Evolutionary conservation across 2,329 filamentous ascomycete species (phyloP).

Genomic region (Trichophyton verrucosum): DNA sequence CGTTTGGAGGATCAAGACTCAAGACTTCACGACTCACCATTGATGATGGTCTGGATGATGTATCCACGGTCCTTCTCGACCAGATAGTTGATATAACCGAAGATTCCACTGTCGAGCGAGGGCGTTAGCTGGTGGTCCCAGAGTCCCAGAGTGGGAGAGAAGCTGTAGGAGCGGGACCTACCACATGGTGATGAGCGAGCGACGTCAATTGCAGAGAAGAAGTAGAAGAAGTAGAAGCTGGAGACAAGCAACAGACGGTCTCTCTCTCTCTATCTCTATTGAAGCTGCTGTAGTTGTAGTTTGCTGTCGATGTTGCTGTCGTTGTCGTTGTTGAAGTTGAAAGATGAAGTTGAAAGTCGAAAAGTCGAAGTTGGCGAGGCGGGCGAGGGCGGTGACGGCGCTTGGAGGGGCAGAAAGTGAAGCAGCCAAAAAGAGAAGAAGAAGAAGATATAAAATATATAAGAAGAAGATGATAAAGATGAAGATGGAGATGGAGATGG

Average conservation of each 20-base stretch:
- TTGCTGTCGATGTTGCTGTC: not conserved
- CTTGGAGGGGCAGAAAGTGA: not conserved
- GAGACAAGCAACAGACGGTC: not conserved
- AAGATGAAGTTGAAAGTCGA: not conserved
- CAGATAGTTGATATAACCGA: slow-evolving; percentile 98
- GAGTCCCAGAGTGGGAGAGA: not conserved
- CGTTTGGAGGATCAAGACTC: too few relatives aligned
- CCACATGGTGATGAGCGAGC: slow-evolving; percentile 11
- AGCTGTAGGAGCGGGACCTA: slow-evolving; percentile 2
- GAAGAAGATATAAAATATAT: not conserved
- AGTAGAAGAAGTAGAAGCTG: not conserved
- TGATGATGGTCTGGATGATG: slow-evolving; percentile 90
- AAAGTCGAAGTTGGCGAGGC: not conserved
- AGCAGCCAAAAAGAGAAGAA: not conserved
- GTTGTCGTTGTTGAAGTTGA: not conserved
- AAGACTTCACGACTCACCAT: slow-evolving; percentile 54
- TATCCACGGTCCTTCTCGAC: slow-evolving; percentile 97
- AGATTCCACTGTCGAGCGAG: slow-evolving; percentile 58
- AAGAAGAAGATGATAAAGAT: not conserved
- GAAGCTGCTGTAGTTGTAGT: not conserved
- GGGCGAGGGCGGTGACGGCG: not conserved
- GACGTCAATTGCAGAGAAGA: slow-evolving; percentile 1
- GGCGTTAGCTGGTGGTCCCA: not conserved
- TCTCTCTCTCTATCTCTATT: not conserved
- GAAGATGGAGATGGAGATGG: not conserved